Evolutionary conservation across 2,329 filamentous ascomycete genomes (phyloP), one percentile per base, ranked within the genome.

Genomic region (Aspergillus intermedius): DNA sequence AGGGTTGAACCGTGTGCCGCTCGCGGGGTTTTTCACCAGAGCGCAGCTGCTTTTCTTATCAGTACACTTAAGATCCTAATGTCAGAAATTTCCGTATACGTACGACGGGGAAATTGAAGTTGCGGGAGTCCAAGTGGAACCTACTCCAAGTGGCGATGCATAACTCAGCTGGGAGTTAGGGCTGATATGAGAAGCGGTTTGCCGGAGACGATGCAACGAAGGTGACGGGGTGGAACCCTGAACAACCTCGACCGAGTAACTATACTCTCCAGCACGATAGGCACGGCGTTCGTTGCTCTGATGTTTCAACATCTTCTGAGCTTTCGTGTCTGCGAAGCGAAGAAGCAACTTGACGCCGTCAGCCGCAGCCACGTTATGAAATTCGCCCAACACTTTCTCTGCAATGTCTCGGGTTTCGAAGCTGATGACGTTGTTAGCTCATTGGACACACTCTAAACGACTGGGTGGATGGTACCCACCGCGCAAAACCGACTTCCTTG

Each of bases 181-280:
- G 41, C 69, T 73, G 49, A 73, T 56, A 49, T 72, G 70, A 41
- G 65, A 65, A 43, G 56, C 59, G 21, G 63, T 60, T 54, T 69
- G 70, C 49, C 68, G 68, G 42, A 72, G 57, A 51, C 70, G 71
- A 40, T 67, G 65, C 49, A 72, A 48, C 5, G 65, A 67, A 28
- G 73, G 71, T 23, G 73, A 74, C 4, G 73, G 73, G 50, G 70
- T 71, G 13, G 65, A 65, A 15, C 68, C 67, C 46, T 71, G 68
- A 12, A 74, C 71, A 32, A 74, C 67, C 50, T 74, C 73, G 42
- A 75, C 73, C 2, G 72, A 74, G 49, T 71, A 74, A 60, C 91
- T 91, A 73, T 97, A 97, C 74, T 97, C 93, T 49, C 93, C 93
- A 50, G 91, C 93, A 51, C 93, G 88, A 74, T 95, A 97, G 64